Evolutionary conservation across 2,329 filamentous ascomycete species (phyloP), one percentile per base, ranked within the genome.

Genomic region (Aureobasidium leucospermi): DNA sequence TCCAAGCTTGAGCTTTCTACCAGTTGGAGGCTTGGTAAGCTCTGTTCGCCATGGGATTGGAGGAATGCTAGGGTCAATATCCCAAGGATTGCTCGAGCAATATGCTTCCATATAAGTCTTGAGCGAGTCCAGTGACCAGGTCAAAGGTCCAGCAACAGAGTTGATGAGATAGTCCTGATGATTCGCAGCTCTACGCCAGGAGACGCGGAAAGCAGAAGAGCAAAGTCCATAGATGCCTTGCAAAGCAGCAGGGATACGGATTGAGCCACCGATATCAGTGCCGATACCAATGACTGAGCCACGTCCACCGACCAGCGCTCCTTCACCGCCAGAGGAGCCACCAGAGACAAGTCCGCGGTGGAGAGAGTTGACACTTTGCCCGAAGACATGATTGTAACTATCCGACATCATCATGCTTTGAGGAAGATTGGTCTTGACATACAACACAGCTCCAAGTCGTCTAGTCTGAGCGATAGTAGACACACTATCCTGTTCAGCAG

Each of bases 241-340:
- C 58, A 76, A 76, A 7, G 76, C 77, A 10, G 78, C 77, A 1
- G 79, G 79, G 9, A 68, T 72, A 11, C 79, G 70, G 57, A 81
- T 78, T 0, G 73, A 77, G 4, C 79, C 79, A 11, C 79, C 78
- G 60, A 82, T 81, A 63, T 82, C 79, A 5, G 77, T 78, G 0
- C 79, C 82, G 48, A 84, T 77, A 1, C 81, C 81, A 9, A 84
- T 70, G 66, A 74, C 74, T 11, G 77, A 81, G 9, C 81, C 81
- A 23, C 76, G 69, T 28, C 83, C 70, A 1, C 75, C 81, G 11
- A 83, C 59, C 3, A 84, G 68, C 0, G 82, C 80, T 1, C 81
- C 81, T 69, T 85, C 82, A 46, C 82, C 82, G 43, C 82, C 82
- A 6, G 78, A 80, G 4, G 76, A 80, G 2, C 81, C 82, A 6